Base-by-base conservation (phyloP, 139 green algal genomes). In the Coccomyxa sp. region DNA sequence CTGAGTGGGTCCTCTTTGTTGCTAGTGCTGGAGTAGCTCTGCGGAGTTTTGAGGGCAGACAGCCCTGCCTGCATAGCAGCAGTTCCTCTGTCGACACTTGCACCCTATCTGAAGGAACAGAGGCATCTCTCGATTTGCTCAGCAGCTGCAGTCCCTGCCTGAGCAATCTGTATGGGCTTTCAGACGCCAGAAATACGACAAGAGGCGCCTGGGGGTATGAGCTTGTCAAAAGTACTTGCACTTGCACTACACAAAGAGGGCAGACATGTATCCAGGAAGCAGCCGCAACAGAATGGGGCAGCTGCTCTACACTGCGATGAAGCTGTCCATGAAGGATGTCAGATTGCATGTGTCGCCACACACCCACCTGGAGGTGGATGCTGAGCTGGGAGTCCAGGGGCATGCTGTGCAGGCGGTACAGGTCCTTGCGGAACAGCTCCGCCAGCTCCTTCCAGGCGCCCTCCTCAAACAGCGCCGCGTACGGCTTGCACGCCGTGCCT, bases 381-480 rank as follows among this genome's bases (percentile, higher is more conserved):
- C 80, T 75, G n/a, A 97, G 87, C 55, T 92, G 82, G 6, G 91
- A 93, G 55, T 90, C 80, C 9, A 83, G 83, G 2, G 94, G 88
- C 77, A 98, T 87, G 64, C 64, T 81, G 81, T 97, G 81, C 75
- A 98, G 83, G 7, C 81, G 84, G 84, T 91, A 97, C 55, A 96
- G 76, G 39, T 98, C 95, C 68, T 72, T 64, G 38, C 86, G 72
- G 82, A 98, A 96, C 10, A 90, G 76, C 0, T 92, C 70, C n/a
- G 88, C 41, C 68, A 97, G 81, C 27, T 70, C 34, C 2, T 79
- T 71, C 94, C 94, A 98, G 69, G 86, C 82, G 12, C 78, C 75
- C 78, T 84, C 29, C 27, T 72, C 39, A 64, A 90, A 90, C 2
- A 91, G 68, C 34, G 75, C 37, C 39, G 76, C 68, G 87, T 96